Percentiles rank a stretch among this genome's conserved stretches.
phyloP scores from a whole-genome alignment of 768 basidiomycete species.

The Amanita rubescens region DNA sequence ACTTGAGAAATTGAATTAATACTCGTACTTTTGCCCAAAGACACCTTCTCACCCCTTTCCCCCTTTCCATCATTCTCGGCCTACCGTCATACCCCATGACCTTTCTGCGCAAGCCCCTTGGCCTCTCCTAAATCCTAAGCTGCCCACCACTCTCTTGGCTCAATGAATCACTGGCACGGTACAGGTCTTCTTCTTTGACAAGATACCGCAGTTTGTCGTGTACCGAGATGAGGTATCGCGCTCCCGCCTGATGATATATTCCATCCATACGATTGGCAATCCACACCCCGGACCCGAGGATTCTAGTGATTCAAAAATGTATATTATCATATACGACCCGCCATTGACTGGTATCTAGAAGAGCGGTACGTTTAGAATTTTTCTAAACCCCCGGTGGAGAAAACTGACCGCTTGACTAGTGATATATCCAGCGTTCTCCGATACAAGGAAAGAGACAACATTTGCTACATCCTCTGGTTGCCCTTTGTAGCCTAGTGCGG shows the following conservation, averaged over 20 bases:
- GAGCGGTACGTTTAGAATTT: no score
- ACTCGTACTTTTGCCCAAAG: background rate
- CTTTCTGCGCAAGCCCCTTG: no score
- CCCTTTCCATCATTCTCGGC: background rate
- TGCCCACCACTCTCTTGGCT: no score
- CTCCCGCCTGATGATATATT: no score
- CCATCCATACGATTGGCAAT: no score
- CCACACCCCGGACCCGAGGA: no score
- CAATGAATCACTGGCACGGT: no score
- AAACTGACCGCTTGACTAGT: background rate
- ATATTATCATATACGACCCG: background rate
- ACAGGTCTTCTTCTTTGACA: no score
- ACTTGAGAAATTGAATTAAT: background rate
- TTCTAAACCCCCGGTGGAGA: background rate
- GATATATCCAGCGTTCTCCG: conserved; percentile 22
- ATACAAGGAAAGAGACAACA: conserved; percentile 29
- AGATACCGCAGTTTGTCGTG: no score
- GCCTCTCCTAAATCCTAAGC: background rate
- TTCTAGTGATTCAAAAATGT: no score
- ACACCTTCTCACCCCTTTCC: background rate
- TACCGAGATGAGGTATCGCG: no score
- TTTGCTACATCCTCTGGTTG: conserved; percentile 24
- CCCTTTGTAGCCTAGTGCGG: conserved; percentile 1
- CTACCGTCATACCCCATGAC: background rate
- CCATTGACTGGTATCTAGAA: conserved; percentile 1